phyloP scores from a whole-genome alignment of 768 basidiomycete species.

The Rhodotorula toruloides region DNA sequence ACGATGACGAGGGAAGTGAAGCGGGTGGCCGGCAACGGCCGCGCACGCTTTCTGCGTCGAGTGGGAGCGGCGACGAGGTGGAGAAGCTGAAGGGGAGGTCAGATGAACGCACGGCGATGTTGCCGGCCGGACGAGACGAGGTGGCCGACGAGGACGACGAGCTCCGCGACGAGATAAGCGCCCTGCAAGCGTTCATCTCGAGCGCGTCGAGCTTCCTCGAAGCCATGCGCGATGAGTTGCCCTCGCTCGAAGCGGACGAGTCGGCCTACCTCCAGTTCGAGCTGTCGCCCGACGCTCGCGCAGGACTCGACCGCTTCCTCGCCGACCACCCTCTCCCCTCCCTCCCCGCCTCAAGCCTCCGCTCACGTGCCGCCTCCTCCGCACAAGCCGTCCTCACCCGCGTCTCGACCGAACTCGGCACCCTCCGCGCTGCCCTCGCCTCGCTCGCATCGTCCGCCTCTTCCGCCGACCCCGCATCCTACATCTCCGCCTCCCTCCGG shows the following conservation, averaged over 20 bases:
- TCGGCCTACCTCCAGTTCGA: constrained; percentile 3
- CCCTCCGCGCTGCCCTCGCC: constrained; percentile 8
- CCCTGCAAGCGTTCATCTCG: constrained; percentile 25
- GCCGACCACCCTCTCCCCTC: constrained; percentile 31
- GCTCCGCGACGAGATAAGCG: constrained; percentile 23
- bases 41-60: too few relatives aligned
- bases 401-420: constrained; percentile 13
- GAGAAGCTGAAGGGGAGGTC: too few relatives aligned
- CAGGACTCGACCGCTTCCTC: constrained; percentile 34
- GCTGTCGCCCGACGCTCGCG: constrained; percentile 30
- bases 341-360: constrained; percentile 7
- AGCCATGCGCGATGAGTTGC: constrained; percentile 29
- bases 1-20: constrained; percentile 1
- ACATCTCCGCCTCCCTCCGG: background rate
- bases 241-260: constrained; percentile 10
- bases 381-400: constrained; percentile 21
- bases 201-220: constrained; percentile 29
- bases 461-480: background rate
- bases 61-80: background rate
- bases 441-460: background rate
- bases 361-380: constrained; percentile 8
- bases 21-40: background rate
- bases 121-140: background rate
- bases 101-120: too few relatives aligned
- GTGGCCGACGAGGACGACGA: constrained; percentile 9